Evolutionary conservation across 345 rosid species (phyloP), one percentile per base, ranked within the genome.

Genomic region (Citropsis articulata): DNA sequence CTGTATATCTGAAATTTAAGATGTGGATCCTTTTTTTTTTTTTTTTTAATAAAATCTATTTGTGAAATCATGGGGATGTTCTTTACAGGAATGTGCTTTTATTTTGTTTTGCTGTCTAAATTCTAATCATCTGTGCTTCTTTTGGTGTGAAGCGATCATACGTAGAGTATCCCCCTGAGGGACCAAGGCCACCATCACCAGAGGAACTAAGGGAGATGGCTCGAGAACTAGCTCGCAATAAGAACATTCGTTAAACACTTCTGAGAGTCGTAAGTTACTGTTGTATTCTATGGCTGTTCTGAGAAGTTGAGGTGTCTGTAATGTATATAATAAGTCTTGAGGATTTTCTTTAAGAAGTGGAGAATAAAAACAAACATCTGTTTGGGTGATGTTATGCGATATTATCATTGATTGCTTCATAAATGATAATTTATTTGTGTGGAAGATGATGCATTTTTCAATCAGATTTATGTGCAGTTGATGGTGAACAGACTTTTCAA

Each of bases 191-290:
- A 5, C 93, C 84, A 28, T 87, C 93, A 1, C 92, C 95, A 1
- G 93, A 91, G 76, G 92, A 90, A 70, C 75, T 88, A 7, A 88
- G 95, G 82, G 95, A 91, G 79, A 88, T 87, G 91, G 92, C 91
- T 7, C 84, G 92, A 40, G 91, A 85, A 71, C 81, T 90, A 66
- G 90, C 88, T 62, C 85, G 83, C 73, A 83, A 87, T 86, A 86
- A 81, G 68, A 82, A 83, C 76, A 56, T 5, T 40, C 83, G 61
- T 66, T 83, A 73, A 69, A 66, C 69, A 56, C 73, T 71, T n/a
- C 42, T 69, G 13, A 16, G 77, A 27, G 66, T 36, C 25, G 24
- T 25, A 62, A 16, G 45, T 57, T 53, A 57, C 7, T 6, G 16
- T 74, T 69, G 62, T 40, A 50, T 18, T 22, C 16, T 35, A 57